phyloP scores from a whole-genome alignment of 1,139 yeast genomes.

The Hansenula sp. region DNA sequence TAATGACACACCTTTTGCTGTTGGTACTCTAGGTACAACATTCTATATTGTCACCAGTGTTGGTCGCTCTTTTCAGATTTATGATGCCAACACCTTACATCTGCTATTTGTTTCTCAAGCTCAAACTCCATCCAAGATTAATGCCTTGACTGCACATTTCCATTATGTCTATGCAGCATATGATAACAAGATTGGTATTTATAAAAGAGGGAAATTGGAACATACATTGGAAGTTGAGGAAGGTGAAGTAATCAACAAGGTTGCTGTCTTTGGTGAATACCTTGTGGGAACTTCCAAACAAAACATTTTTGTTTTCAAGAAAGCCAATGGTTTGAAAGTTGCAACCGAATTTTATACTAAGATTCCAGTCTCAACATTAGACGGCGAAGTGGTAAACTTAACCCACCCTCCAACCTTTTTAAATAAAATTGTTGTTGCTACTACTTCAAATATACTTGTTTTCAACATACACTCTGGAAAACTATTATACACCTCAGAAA shows the following conservation, averaged over 20 bases:
- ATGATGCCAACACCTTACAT: slow-evolving; percentile 86
- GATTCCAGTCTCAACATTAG: slow-evolving; percentile 49
- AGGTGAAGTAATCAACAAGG: slow-evolving; percentile 37
- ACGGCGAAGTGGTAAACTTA: slow-evolving; percentile 68
- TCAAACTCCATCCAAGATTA: slow-evolving; percentile 68
- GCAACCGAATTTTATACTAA: slow-evolving; percentile 68
- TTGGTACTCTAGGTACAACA: slow-evolving; percentile 85
- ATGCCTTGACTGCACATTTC: slow-evolving; percentile 73
- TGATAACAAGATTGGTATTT: slow-evolving; percentile 70
- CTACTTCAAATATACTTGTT: slow-evolving; percentile 56
- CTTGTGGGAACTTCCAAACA: slow-evolving; percentile 60
- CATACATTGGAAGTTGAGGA: slow-evolving; percentile 39
- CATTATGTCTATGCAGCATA: slow-evolving; percentile 82
- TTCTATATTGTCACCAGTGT: slow-evolving; percentile 88
- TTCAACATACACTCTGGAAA: slow-evolving; percentile 80
- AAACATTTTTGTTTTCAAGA: slow-evolving; percentile 61
- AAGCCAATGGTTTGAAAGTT: slow-evolving; percentile 42
- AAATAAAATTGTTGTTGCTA: slow-evolving; percentile 79
- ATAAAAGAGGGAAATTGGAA: slow-evolving; percentile 77
- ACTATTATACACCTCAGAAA: slow-evolving; percentile 56
- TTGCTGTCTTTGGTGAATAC: slow-evolving; percentile 76
- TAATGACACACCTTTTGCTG: slow-evolving; percentile 78
- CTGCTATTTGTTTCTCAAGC: slow-evolving; percentile 81
- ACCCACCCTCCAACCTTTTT: slow-evolving; percentile 89
- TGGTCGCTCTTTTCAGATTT: slow-evolving; percentile 87